Conservation (phyloP, 1,284 basidiomycete species). For the Chiua sp. region DNA sequence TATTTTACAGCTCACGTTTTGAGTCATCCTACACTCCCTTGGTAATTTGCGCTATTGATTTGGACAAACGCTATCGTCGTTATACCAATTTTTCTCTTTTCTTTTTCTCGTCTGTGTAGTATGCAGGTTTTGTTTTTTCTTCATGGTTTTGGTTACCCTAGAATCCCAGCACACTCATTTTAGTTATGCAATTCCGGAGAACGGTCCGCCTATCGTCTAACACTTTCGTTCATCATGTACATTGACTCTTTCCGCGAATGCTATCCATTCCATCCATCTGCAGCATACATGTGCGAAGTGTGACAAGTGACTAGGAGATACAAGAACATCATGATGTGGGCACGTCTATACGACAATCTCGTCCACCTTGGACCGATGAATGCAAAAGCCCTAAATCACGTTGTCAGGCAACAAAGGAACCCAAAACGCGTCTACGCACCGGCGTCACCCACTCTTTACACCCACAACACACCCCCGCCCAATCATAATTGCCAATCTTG, state of each 20-base stretch:
- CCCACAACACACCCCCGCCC: constrained; percentile 94
- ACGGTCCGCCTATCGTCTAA: constrained; percentile 27
- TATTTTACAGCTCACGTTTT: constrained; percentile 21
- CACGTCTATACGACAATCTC: constrained; percentile 58
- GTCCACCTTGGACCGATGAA: constrained; percentile 90
- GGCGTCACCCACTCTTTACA: constrained; percentile 93
- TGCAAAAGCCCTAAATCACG: constrained; percentile 80
- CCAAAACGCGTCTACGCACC: constrained; percentile 48
- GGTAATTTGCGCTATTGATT: constrained; percentile 36
- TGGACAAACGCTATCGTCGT: constrained; percentile 16
- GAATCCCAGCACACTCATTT: constrained; percentile 21
- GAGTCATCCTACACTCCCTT: constrained; percentile 36
- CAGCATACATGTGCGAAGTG: not conserved
- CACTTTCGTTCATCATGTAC: constrained; percentile 29
- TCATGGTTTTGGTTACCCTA: constrained; percentile 10
- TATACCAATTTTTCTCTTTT: constrained; percentile 10
- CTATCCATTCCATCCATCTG: constrained; percentile 16
- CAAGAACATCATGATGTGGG: too few species aligned
- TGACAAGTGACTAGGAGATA: not conserved
- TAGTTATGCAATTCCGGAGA: constrained; percentile 16
- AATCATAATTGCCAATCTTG: constrained; percentile 96
- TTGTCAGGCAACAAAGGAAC: too few species aligned
- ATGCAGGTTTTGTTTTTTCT: constrained; percentile 9
- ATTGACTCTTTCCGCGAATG: constrained; percentile 22
- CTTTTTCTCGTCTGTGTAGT: constrained; percentile 16